Evolutionary conservation across 768 basidiomycete species (phyloP), one percentile per base, ranked within the genome.

Genomic region (Serpula lacrymans): DNA sequence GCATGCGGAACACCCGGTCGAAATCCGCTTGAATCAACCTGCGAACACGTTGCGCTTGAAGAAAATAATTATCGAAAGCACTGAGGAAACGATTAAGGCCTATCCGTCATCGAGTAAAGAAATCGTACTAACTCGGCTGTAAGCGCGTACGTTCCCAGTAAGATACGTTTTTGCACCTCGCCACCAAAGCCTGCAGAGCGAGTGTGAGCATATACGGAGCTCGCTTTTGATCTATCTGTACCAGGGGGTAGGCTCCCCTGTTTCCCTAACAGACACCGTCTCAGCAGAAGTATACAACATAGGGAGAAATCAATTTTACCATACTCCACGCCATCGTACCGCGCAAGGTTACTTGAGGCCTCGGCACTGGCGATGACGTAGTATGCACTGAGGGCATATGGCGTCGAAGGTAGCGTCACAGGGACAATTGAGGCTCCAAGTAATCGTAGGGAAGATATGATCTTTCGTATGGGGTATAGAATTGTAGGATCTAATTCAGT

Each of bases 41-140:
- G 1, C 95, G 82, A 8, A 97, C 77, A 23, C 80, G 75, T 47
- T 91, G 85, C 0, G 95, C 94, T 67, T 95, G 91, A 5, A 98
- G 72, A 58, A 92, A 99, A 60, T 95, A 97, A 55, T 95, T 97
- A 64, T 97, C 87, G 55, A 93, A 97, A n/a, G 92, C 92, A 42
- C 92, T 97, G 51, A 6, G 28, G 24, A 30, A 40, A 6, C 35
- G 40, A 37, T 2, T 13, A 6, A n/a, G 33, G 5, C 14, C 37
- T 13, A 18, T 12, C 4, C 18, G 6, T n/a, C n/a, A n/a, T n/a
- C n/a, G 23, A 24, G 25, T 41, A 23, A 26, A 31, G 5, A 30
- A 13, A 3, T 10, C 4, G 12, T 2, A 65, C 88, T 55, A 53
- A 96, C 94, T 90, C 90, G 21, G 93, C 93, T 0, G 84, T 86